These are phyloP conservation scores for Clavispora santaluciae DNA, from an alignment of 805 yeast species.

Conservation along the genomic window DNA sequence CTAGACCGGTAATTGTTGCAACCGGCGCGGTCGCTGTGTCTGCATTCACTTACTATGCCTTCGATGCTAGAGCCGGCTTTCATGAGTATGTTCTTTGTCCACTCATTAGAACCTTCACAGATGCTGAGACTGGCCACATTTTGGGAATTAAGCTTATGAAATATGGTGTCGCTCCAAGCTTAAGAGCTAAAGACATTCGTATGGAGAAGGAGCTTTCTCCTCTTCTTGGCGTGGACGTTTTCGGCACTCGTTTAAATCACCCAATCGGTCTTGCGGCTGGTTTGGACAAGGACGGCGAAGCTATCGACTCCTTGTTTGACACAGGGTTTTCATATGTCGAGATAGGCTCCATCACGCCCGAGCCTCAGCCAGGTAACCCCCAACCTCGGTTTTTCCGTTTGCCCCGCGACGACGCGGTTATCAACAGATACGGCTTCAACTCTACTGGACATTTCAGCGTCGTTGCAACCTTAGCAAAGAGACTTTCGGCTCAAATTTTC, in stretches of 20 bases:
- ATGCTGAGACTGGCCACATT: conserved; percentile 83
- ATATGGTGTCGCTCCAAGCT: conserved; percentile 61
- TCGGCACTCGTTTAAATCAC: conserved; percentile 60
- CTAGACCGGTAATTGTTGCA: conserved; percentile 15
- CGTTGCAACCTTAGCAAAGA: conserved; percentile 56
- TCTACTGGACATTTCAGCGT: conserved; percentile 83
- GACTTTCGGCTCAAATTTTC: conserved; percentile 34
- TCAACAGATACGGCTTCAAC: conserved; percentile 92
- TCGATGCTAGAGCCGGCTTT: conserved; percentile 77
- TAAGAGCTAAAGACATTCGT: conserved; percentile 50
- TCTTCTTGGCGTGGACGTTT: conserved; percentile 54
- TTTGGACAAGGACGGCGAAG: conserved; percentile 89
- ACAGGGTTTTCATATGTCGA: conserved; percentile 88
- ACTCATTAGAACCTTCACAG: conserved; percentile 57
- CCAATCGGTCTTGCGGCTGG: conserved; percentile 97
- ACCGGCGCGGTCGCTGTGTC: conserved; percentile 23
- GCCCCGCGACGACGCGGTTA: conserved; percentile 81
- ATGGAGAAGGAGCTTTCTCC: conserved; percentile 24
- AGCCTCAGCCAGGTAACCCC: conserved; percentile 95
- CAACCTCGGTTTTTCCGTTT: conserved; percentile 85
- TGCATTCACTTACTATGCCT: conserved; percentile 46
- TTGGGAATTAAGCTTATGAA: conserved; percentile 69
- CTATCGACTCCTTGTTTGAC: conserved; percentile 72
- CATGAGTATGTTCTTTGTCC: conserved; percentile 85
- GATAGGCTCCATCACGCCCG: conserved; percentile 89